Evolutionary conservation across 2,329 filamentous ascomycete species (phyloP), one percentile per base, ranked within the genome.

Genomic region (Elsinoe arachidis): DNA sequence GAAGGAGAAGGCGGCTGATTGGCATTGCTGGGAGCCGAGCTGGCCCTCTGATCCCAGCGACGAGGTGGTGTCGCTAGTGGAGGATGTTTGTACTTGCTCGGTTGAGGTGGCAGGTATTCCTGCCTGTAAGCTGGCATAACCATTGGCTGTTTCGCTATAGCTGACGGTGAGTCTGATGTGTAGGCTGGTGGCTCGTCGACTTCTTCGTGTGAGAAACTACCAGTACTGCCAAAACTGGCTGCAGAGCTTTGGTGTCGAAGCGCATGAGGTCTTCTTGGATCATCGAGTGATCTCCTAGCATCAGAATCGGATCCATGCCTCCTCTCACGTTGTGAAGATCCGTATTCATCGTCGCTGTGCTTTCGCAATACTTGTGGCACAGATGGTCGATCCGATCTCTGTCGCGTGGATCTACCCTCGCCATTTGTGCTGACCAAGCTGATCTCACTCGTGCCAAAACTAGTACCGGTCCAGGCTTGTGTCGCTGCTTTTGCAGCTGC

Each of bases 401-500:
- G 54, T 19, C 54, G 21, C n/a, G 54, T 47, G 12, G 43, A 56
- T 49, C 54, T 43, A n/a, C 41, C 30, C 15, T 61, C 52, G 21
- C 56, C 56, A 34, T 56, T 58, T 1, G 58, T 49, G 35, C 59
- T 49, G 15, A 61, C 59, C 54, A 62, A 10, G 57, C 55, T 56
- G 33, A 59, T 60, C 39, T 61, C 47, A 54, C 62, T 62, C 23
- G 60, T 59, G 54, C 23, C 51, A 61, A 49, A 63, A 66, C 65
- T 72, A 68, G 60, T 74, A 14, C 30, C 55, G 63, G 66, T 66
- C 81, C 82, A 86, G n/a, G 82, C 82, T 59, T 84, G 74, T 2
- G 81, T 81, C 2, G 83, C 83, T 2, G 83, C 83, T 63, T 80
- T 82, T 15, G 82, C 80, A 17, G 82, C 81, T 58, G 80, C 78